A percentile compares a stretch with the other conserved stretches of the same genome.
These are phyloP conservation scores for Tricholoma matsutake DNA, from an alignment of 768 basidiomycete species.

Conservation along the genomic window DNA sequence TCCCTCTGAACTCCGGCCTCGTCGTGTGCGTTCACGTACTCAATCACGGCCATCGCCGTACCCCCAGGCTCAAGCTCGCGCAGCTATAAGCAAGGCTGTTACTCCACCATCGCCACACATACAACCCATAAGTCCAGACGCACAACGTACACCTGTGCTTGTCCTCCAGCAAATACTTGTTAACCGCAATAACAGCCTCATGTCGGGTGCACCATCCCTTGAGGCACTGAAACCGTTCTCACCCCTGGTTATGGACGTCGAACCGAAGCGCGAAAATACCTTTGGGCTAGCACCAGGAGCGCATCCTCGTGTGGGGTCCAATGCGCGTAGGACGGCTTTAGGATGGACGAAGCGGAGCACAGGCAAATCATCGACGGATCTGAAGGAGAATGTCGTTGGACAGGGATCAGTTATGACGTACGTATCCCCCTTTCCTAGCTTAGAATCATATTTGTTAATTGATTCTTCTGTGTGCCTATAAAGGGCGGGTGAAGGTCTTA, in stretches of 20 bases:
- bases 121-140: slow-evolving; percentile 13
- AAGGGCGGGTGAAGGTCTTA: slow-evolving; percentile 46
- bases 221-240: slow-evolving; percentile 42
- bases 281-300: slow-evolving; percentile 32
- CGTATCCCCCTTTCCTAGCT: slow-evolving; percentile 25
- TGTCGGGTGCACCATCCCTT: slow-evolving; percentile 33
- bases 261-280: slow-evolving; percentile 37
- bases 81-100: slow-evolving; percentile 29
- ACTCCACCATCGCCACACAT: slow-evolving; percentile 42
- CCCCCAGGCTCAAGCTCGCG: slow-evolving; percentile 42
- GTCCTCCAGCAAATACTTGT: slow-evolving; percentile 41
- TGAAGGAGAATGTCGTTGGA: slow-evolving; percentile 50
- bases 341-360: slow-evolving; percentile 66
- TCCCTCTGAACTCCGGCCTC: slow-evolving; percentile 66
- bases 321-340: slow-evolving; percentile 51
- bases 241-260: slow-evolving; percentile 35
- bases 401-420: slow-evolving; percentile 52
- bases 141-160: slow-evolving; percentile 17
- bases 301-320: slow-evolving; percentile 53
- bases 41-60: slow-evolving; percentile 75
- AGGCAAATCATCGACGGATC: slow-evolving; percentile 48
- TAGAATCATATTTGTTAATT: neutral
- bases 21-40: slow-evolving; percentile 62
- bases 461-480: neutral
- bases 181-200: slow-evolving; percentile 43